These are phyloP conservation scores for Flaveria floridana DNA, from an alignment of 140 eudicot species.

Conservation along the genomic window DNA sequence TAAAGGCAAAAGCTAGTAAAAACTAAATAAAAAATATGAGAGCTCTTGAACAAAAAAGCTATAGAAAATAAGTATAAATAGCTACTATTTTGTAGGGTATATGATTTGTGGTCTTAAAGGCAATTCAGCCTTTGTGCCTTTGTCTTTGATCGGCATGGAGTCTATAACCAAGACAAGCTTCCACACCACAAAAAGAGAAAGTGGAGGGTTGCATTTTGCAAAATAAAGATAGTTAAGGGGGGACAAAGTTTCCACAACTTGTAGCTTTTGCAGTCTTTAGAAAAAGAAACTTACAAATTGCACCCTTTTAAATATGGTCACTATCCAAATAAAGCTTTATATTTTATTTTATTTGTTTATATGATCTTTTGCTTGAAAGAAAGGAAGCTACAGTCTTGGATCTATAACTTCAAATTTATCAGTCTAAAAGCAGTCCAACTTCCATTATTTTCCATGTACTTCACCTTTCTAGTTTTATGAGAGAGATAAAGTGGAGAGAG, in stretches of 20 bases:
- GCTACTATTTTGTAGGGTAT: conserved; percentile 19
- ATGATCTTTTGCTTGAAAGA: conserved; percentile 66
- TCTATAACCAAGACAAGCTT: conserved; percentile 56
- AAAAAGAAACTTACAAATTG: conserved; percentile 42
- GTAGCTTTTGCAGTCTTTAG: conserved; percentile 80
- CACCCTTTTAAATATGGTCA: conserved; percentile 57
- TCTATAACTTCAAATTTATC: conserved; percentile 55
- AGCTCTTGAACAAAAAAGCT: too few species aligned
- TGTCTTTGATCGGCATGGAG: conserved; percentile 38
- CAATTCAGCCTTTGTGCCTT: conserved; percentile 51
- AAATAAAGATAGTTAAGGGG: conserved; percentile 54
- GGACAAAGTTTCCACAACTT: conserved; percentile 90
- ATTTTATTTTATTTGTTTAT: conserved; percentile 12
- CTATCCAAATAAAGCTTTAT: conserved; percentile 52
- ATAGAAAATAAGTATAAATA: neutral
- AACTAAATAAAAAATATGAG: too few species aligned
- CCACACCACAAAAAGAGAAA: conserved; percentile 44
- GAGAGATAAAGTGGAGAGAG: conserved; percentile 32
- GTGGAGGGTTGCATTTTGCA: conserved; percentile 38
- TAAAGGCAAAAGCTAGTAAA: too few species aligned
- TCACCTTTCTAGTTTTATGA: conserved; percentile 35
- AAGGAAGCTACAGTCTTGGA: conserved; percentile 64
- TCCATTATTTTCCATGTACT: conserved; percentile 50
- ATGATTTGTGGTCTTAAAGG: conserved; percentile 42
- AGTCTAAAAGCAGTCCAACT: conserved; percentile 58